Evolutionary conservation across 257 asterid species (phyloP).

Genomic region (Petrea volubilis): DNA sequence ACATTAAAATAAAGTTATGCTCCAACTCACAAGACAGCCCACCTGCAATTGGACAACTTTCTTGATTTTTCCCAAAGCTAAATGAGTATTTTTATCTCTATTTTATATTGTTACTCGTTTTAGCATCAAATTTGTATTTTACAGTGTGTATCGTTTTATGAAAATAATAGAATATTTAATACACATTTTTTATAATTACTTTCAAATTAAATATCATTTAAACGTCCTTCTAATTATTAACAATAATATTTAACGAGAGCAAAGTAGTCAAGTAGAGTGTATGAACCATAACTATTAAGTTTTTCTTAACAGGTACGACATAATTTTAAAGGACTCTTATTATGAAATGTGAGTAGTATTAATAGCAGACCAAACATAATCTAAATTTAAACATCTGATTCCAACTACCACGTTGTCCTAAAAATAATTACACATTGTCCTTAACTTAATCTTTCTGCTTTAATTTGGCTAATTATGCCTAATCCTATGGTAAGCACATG

Average conservation of each 20-base stretch:
- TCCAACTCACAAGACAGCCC: slow-evolving; percentile 15
- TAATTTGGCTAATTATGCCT: neutral
- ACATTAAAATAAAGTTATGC: slow-evolving; percentile 4
- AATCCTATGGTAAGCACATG: slow-evolving; percentile 10
- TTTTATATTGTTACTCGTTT: too few relatives aligned
- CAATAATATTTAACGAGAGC: too few relatives aligned
- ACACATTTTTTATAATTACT: too few relatives aligned
- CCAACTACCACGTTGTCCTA: slow-evolving; percentile 27
- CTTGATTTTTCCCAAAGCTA: neutral
- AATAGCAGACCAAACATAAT: neutral
- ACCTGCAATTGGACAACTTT: slow-evolving; percentile 2
- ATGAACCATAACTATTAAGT: too few relatives aligned
- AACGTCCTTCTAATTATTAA: too few relatives aligned
- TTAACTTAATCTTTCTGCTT: neutral
- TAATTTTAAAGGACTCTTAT: too few relatives aligned
- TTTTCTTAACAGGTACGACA: too few relatives aligned
- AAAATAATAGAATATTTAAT: too few relatives aligned
- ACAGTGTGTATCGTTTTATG: too few relatives aligned
- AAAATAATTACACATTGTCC: neutral
- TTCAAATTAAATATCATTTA: too few relatives aligned
- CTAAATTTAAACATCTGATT: neutral
- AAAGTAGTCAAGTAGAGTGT: too few relatives aligned
- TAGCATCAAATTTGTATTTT: too few relatives aligned
- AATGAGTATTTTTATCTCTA: slow-evolving; percentile 2
- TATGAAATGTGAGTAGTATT: neutral